Conservation (phyloP, 805 yeast genomes). For the Trichomonascus vanleenenianus region DNA sequence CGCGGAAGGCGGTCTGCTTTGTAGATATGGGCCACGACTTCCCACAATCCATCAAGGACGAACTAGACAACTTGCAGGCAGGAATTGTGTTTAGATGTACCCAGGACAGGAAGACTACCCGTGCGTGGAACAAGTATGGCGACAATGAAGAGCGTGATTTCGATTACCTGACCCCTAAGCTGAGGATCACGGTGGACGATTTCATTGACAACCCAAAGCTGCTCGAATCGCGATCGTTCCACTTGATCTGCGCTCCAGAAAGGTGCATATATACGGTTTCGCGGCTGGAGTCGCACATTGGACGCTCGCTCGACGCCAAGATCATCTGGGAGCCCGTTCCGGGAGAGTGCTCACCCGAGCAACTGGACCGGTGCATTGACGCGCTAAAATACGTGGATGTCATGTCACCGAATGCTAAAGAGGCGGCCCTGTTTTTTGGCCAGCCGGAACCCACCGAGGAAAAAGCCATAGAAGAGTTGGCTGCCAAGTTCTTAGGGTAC, state of each 20-base stretch:
- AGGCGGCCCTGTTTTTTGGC: constrained; percentile 61
- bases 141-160: constrained; percentile 55
- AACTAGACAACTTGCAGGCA: constrained; percentile 53
- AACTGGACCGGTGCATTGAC: constrained; percentile 32
- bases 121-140: constrained; percentile 74
- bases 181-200: constrained; percentile 51
- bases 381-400: constrained; percentile 45
- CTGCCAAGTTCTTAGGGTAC: constrained; percentile 34
- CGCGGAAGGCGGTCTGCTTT: constrained; percentile 50
- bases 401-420: constrained; percentile 79
- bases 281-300: constrained; percentile 19
- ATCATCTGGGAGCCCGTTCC: constrained; percentile 87
- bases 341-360: constrained; percentile 52
- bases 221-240: constrained; percentile 43
- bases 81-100: constrained; percentile 51
- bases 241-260: constrained; percentile 66
- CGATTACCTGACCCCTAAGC: constrained; percentile 53
- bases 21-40: constrained; percentile 78
- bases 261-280: constrained; percentile 46
- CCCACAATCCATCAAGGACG: constrained; percentile 40
- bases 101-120: constrained; percentile 51
- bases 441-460: constrained; percentile 34
- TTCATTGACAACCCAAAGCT: constrained; percentile 34
- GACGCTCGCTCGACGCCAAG: constrained; percentile 27
- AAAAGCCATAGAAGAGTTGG: constrained; percentile 37